Evolutionary conservation across 768 basidiomycete species (phyloP), one percentile per base, ranked within the genome.

Genomic region (Plicaturopsis crispa): DNA sequence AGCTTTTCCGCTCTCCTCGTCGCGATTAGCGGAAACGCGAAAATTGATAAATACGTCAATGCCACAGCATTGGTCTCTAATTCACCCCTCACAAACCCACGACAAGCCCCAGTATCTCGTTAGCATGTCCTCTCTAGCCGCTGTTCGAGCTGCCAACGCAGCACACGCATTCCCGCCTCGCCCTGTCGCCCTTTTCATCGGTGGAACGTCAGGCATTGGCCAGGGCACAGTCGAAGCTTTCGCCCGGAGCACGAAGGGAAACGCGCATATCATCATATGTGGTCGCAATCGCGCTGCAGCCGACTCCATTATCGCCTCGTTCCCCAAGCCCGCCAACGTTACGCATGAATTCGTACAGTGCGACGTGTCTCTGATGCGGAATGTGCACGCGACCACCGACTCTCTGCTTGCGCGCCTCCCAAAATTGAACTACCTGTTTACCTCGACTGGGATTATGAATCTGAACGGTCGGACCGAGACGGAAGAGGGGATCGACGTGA

Each of bases 361-460:
- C 58, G 75, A 77, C 33, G 66, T 61, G 5, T 60, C 66, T n/a
- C 52, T 69, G 23, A 73, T 79, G 65, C 60, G 62, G 53, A 73
- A 74, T 44, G 66, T 75, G 2, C 58, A 63, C 26, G 43, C 47
- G n/a, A 52, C 57, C n/a, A 48, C 62, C 6, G 40, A 47, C 4
- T 53, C 55, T 17, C 53, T 71, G 20, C 40, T 42, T 6, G 24
- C 39, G 5, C 51, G 57, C 14, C 53, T 69, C 6, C 57, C 63
- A 0, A 74, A 69, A 50, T 50, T 78, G 50, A 78, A 79, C 56
- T 74, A 67, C 51, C 61, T 79, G 30, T 62, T 73, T 24, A 48
- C 74, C 43, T 62, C 69, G 1, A 51, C 70, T 2, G 75, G 72
- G 0, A 48, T 67, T 24, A 36, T 73, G 30, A 58, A 59, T 10